A percentile compares a stretch with the other conserved stretches of the same genome.
Evolutionary conservation across 2,329 filamentous ascomycete genomes (phyloP).

Genomic region (Penicillium verrucosum): DNA sequence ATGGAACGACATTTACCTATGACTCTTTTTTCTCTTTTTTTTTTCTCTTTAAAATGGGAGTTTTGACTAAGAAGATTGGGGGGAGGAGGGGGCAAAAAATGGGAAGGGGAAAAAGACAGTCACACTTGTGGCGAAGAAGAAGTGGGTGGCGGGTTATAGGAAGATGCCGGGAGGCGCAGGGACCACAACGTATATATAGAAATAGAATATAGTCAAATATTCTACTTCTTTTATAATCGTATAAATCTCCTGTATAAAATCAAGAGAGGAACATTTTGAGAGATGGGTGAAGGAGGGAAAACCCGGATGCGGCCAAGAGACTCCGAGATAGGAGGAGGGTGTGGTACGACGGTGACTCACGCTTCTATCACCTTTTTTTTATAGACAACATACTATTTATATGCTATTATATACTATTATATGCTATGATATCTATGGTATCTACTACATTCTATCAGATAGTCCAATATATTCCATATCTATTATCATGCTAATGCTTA

Average conservation of each 20-base stretch:
- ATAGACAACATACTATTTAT: not conserved
- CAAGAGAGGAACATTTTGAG: not conserved
- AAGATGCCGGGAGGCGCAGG: conserved; percentile 7
- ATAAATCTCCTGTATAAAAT: not conserved
- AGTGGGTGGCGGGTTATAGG: conserved; percentile 16
- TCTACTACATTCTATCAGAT: not conserved
- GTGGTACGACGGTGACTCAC: conserved; percentile 11
- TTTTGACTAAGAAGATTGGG: conserved; percentile 8
- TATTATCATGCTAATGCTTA: not conserved
- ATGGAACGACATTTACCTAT: conserved; percentile 10
- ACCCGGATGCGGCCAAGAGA: conserved; percentile 9
- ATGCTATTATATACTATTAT: not conserved
- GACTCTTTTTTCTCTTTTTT: conserved; percentile 7
- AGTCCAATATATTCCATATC: not conserved
- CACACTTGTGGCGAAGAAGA: conserved; percentile 17
- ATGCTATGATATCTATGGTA: not conserved
- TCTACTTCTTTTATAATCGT: not conserved
- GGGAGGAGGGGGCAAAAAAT: conserved; percentile 14
- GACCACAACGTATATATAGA: conserved; percentile 3
- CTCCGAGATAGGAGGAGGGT: conserved; percentile 8
- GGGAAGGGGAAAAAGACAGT: conserved; percentile 5
- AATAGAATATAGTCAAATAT: conserved; percentile 11
- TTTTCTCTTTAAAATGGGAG: not conserved
- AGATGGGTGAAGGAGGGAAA: conserved; percentile 2
- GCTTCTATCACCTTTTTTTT: not conserved